Percentiles rank a stretch among this genome's conserved stretches.
Conservation (phyloP, 768 basidiomycete genomes). For the Amanita polypyramis region DNA sequence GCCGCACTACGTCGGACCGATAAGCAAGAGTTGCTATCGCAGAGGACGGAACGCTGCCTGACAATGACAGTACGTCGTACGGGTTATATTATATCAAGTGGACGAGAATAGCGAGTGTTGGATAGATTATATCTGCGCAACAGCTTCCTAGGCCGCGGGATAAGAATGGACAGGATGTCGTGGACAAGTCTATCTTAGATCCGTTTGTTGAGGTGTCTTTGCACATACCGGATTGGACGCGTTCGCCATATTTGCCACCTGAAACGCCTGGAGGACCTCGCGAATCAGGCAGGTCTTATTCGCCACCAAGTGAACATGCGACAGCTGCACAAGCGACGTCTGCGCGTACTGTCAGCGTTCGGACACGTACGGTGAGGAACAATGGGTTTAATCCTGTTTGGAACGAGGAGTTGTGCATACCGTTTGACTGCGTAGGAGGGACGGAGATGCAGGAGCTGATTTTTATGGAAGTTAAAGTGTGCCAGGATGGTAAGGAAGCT, state of each 20-base stretch:
- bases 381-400: slow-evolving; percentile 93
- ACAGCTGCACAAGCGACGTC: slow-evolving; percentile 18
- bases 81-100: neutral
- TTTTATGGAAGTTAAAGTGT: slow-evolving; percentile 73
- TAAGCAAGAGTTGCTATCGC: slow-evolving; percentile 50
- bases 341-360: slow-evolving; percentile 36
- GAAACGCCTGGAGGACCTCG: slow-evolving; percentile 9
- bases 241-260: slow-evolving; percentile 17
- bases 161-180: slow-evolving; percentile 44
- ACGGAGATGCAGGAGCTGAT: slow-evolving; percentile 69
- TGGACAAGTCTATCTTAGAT: slow-evolving; percentile 46
- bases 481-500: slow-evolving; percentile 44
- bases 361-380: slow-evolving; percentile 62
- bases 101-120: neutral
- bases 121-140: slow-evolving; percentile 71
- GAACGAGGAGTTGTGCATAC: slow-evolving; percentile 58
- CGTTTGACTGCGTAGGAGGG: slow-evolving; percentile 66
- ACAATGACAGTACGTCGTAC: slow-evolving; percentile 36
- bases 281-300: slow-evolving; percentile 11
- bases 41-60: slow-evolving; percentile 50
- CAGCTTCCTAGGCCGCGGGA: slow-evolving; percentile 74
- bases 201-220: slow-evolving; percentile 79
- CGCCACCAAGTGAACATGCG: slow-evolving; percentile 13
- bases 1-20: slow-evolving; percentile 44
- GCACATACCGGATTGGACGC: slow-evolving; percentile 63